These are phyloP conservation scores for Aspergillus carlsbadensis DNA, from an alignment of 495 filamentous ascomycete genomes.

Conservation along the genomic window DNA sequence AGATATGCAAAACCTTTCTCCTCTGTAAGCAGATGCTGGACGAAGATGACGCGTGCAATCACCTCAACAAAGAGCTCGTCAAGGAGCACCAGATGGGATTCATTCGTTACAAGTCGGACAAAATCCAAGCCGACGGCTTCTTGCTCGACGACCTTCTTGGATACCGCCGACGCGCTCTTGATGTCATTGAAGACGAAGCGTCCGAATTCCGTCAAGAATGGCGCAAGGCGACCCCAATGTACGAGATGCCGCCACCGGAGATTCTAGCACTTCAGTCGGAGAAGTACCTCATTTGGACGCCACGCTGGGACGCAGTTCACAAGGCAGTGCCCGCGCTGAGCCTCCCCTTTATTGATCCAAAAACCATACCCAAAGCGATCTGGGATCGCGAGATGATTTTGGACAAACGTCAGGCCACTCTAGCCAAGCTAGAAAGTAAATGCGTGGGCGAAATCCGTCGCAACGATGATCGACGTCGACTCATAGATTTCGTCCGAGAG, in stretches of 20 bases:
- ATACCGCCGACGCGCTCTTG: constrained; percentile 31
- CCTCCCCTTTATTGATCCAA: constrained; percentile 29
- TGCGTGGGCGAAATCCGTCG: constrained; percentile 35
- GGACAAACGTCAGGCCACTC: constrained; percentile 30
- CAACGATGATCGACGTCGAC: constrained; percentile 17
- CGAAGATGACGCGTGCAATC: constrained; percentile 23
- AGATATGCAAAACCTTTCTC: constrained; percentile 33
- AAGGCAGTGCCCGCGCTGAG: constrained; percentile 16
- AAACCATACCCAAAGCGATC: constrained; percentile 6
- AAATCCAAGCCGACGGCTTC: constrained; percentile 4
- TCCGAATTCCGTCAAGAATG: constrained; percentile 32
- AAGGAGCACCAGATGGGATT: constrained; percentile 27
- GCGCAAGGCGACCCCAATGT: constrained; percentile 24
- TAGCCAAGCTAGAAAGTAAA: constrained; percentile 34
- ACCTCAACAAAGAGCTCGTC: constrained; percentile 24
- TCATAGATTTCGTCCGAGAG: constrained; percentile 27
- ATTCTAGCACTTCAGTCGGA: constrained; percentile 33
- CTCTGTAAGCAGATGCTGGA: constrained; percentile 36
- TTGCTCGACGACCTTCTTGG: constrained; percentile 29
- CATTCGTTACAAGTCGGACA: constrained; percentile 20
- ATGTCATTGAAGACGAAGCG: constrained; percentile 16
- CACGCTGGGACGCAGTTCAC: constrained; percentile 11
- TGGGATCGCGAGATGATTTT: constrained; percentile 29
- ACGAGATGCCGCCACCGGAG: constrained; percentile 26
- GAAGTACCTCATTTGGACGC: constrained; percentile 31